phyloP scores from a whole-genome alignment of 306 rosid species.

The Trifolium fragiferum region DNA sequence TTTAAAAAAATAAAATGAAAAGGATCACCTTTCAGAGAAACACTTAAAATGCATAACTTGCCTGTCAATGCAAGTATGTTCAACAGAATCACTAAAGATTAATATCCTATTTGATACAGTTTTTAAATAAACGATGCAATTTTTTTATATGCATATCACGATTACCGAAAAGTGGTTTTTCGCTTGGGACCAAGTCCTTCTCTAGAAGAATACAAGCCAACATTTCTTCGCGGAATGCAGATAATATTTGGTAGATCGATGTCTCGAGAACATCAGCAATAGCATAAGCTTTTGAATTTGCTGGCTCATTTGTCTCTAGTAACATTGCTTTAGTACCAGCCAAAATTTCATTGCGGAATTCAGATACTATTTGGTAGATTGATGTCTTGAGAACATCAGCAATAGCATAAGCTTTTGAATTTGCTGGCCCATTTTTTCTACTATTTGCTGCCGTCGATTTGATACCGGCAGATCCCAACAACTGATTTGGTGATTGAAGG shows the following conservation, averaged over 20 bases:
- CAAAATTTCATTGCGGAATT: too few species aligned
- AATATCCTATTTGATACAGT: conserved; percentile 61
- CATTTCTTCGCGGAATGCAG: conserved; percentile 84
- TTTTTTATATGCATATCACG: conserved; percentile 71
- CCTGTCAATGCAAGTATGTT: conserved; percentile 36
- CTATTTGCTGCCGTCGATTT: conserved; percentile 74
- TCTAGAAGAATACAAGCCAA: conserved; percentile 74
- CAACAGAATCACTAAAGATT: conserved; percentile 39
- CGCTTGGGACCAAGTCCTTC: conserved; percentile 73
- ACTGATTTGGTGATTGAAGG: conserved; percentile 62
- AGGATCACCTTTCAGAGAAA: background rate
- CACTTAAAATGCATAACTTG: background rate
- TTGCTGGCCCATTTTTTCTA: too few species aligned
- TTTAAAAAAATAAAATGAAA: background rate
- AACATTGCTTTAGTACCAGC: too few species aligned
- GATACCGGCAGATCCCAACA: conserved; percentile 76
- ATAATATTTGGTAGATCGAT: conserved; percentile 77
- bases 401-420: too few species aligned
- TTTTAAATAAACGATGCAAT: conserved; percentile 73
- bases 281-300: conserved; percentile 80
- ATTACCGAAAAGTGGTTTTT: conserved; percentile 66
- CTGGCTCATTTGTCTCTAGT: too few species aligned
- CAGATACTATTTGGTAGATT: too few species aligned
- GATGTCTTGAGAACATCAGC: too few species aligned
- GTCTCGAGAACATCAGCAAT: conserved; percentile 77